phyloP scores from a whole-genome alignment of 495 filamentous ascomycete genomes.

The Cercophora sp. region DNA sequence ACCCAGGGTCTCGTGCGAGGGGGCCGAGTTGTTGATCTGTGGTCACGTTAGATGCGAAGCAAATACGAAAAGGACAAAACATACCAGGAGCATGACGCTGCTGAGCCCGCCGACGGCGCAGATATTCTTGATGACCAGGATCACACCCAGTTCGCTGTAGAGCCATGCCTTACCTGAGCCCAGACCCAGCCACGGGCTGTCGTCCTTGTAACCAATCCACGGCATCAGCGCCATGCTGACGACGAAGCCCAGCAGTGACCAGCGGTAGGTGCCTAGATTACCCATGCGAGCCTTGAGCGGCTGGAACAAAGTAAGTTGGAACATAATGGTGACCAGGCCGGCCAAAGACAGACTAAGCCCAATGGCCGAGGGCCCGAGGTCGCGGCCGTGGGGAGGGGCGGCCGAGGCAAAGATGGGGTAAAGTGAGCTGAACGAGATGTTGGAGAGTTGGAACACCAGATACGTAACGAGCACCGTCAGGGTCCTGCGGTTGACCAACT shows the following conservation, averaged over 20 bases:
- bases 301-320: constrained; percentile 82
- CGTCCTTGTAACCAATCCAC: constrained; percentile 71
- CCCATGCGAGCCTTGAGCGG: constrained; percentile 75
- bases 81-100: constrained; percentile 78
- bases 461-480: constrained; percentile 76
- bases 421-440: constrained; percentile 84
- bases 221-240: constrained; percentile 83
- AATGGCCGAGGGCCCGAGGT: constrained; percentile 72
- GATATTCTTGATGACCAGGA: constrained; percentile 83
- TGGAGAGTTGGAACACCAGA: constrained; percentile 81
- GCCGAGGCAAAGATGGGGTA: constrained; percentile 88
- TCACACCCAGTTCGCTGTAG: constrained; percentile 70
- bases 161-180: constrained; percentile 58
- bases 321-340: constrained; percentile 77
- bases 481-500: constrained; percentile 73
- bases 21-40: constrained; percentile 89
- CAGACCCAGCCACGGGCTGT: constrained; percentile 41
- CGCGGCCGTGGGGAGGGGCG: constrained; percentile 67
- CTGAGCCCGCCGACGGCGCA: constrained; percentile 85
- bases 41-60: neutral
- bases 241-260: constrained; percentile 75
- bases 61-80: constrained; percentile 29
- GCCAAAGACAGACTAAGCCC: constrained; percentile 83
- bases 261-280: constrained; percentile 77
- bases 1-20: constrained; percentile 79